Base-by-base conservation (phyloP, 2,329 filamentous ascomycete species). In the Botrytis fabae region DNA sequence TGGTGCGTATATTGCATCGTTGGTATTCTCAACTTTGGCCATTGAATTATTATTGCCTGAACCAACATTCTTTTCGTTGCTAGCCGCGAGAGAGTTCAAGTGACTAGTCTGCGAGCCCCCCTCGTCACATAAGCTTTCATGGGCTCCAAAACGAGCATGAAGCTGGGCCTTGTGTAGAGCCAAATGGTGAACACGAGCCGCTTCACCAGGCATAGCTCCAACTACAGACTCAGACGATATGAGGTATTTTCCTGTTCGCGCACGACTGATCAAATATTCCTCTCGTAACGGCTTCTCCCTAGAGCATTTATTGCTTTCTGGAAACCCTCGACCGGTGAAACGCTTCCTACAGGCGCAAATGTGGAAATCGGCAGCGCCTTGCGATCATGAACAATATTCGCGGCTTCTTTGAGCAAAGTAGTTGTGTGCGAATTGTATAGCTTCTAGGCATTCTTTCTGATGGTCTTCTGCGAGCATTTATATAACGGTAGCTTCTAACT, bases 291-390 rank as follows among this genome's bases (percentile, higher is more conserved):
- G 7, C 48, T 28, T 42, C 16, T 18, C 22, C 40, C 18, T 42
- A 14, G 10, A 57, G 22, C 51, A 57, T 42, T 57, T 57, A 38
- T 57, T 57, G 12, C 65, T 40, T 20, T 42, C 65, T 28, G 20
- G 18, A 42, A 69, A 69, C 14, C n/a, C 65, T 69, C 48, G 35
- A 57, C 65, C 38, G 25, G 25, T 44, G 22, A 42, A 51, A 35
- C 28, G 38, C 48, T 42, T 57, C 38, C 65, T 69, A 51, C 65
- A 69, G 35, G 65, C 65, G 48, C 65, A 69, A 44, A 69, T 44
- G 18, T 69, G 65, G 65, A 57, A 57, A 69, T 57, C 25, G 9
- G 48, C 48, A 57, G 48, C 38, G n/a, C 54, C 28, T 38, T 69
- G 38, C 38, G 38, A 69, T 38, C 65, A 57, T 54, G 64, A 28